Conservation (phyloP, 768 basidiomycete genomes). For the Leucosporidium yakuticum region DNA sequence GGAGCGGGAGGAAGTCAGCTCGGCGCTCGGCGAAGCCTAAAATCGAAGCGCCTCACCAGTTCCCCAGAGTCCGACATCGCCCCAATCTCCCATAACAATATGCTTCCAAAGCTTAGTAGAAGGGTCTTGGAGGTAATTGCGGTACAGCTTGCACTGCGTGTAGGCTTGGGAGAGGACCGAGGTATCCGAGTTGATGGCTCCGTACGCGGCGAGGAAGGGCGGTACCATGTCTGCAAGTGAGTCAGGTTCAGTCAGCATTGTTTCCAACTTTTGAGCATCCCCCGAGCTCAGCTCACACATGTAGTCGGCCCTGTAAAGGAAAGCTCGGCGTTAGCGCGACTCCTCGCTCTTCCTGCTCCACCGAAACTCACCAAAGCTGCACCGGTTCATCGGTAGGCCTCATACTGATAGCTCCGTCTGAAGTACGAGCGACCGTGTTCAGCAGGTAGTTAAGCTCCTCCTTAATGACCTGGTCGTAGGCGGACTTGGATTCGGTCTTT, state of each 20-base stretch:
- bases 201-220: slow-evolving; percentile 55
- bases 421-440: slow-evolving; percentile 52
- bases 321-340: neutral
- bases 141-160: slow-evolving; percentile 66
- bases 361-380: slow-evolving; percentile 58
- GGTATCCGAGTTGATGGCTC: slow-evolving; percentile 53
- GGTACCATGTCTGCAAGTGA: slow-evolving; percentile 16
- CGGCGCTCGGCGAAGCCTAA: neutral
- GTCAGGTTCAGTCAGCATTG: neutral
- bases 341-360: slow-evolving; percentile 50
- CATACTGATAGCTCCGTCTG: slow-evolving; percentile 77
- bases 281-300: slow-evolving; percentile 53
- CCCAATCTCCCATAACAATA: slow-evolving; percentile 56
- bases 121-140: slow-evolving; percentile 56
- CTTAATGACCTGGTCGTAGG: slow-evolving; percentile 42
- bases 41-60: slow-evolving; percentile 14
- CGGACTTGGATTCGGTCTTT: neutral
- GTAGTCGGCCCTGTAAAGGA: slow-evolving; percentile 24
- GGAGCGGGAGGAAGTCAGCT: neutral
- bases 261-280: slow-evolving; percentile 50
- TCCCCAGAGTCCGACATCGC: slow-evolving; percentile 70
- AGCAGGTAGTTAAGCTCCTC: slow-evolving; percentile 60
- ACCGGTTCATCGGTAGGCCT: slow-evolving; percentile 41
- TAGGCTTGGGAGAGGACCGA: slow-evolving; percentile 61
- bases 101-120: slow-evolving; percentile 63